These are phyloP conservation scores for Adansonia digitata DNA, from an alignment of 345 rosid species.

Conservation along the genomic window DNA sequence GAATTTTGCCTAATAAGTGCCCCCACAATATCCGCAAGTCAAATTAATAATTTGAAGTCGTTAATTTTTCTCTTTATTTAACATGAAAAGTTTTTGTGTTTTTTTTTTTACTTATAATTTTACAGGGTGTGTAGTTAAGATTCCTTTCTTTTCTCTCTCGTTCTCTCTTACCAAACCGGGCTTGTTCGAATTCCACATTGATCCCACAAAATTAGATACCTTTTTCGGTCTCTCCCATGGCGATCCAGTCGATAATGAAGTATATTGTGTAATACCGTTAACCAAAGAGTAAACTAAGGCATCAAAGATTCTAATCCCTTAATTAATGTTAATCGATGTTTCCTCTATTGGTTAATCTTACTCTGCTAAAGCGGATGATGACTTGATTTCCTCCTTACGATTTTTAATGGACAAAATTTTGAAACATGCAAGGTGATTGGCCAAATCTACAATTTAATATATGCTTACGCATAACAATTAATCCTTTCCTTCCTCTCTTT, in stretches of 20 bases:
- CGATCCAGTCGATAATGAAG: not conserved
- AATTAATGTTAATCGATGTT: not conserved
- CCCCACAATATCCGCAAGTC: not conserved
- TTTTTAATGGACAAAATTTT: not conserved
- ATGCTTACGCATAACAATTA: not conserved
- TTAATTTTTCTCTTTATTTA: not conserved
- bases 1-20: not conserved
- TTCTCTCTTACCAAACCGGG: too few species aligned
- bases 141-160: too few species aligned
- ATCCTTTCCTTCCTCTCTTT: too few species aligned
- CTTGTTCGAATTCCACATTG: not conserved
- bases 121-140: too few species aligned
- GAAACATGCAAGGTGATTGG: not conserved
- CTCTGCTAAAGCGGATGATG: not conserved
- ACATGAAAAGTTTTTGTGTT: too few species aligned
- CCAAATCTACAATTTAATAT: not conserved
- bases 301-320: not conserved
- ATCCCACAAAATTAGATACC: not conserved
- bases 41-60: not conserved
- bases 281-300: not conserved
- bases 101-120: too few species aligned
- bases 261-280: not conserved
- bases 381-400: not conserved
- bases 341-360: not conserved
- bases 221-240: too few species aligned